Evolutionary conservation across 2,329 filamentous ascomycete species (phyloP), one percentile per base, ranked within the genome.

Genomic region (Niveomyces coronatus): DNA sequence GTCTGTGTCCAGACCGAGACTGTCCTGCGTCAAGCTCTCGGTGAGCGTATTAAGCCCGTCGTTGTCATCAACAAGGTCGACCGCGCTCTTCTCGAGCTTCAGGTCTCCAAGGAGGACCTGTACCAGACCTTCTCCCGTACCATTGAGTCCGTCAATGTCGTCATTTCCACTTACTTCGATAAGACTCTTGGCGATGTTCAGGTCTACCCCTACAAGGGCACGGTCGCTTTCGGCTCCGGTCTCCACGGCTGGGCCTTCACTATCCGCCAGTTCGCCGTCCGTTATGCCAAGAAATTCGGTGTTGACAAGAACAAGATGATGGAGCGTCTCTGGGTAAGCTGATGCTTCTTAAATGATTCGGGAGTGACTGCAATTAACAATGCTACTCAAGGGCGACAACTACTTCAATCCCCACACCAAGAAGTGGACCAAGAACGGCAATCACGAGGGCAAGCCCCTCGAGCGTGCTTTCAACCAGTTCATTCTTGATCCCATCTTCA

Each of bases 41-140:
- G 86, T 79, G 91, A 98, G 82, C 89, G 91, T 74, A 98, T 98
- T 71, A 96, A 96, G 84, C 91, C 91, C 60, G 89, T 98, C 61
- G 79, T 95, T 64, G 84, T 95, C 70, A 95, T 98, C 80, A 98
- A 98, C 87, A 98, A 98, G 84, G 91, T 98, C 68, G 91, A 98
- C 65, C 89, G 91, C 73, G 88, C 91, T 70, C 85, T 98, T 62
- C 87, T 98, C 65, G 91, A 98, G 74, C 81, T 98, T 49, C 91
- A 98, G 76, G 82, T 95, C 61, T 82, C 79, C 70, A 95, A 96
- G 82, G 91, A 98, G 74, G 91, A 98, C 63, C 74, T 98, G 53
- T 98, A 94, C 82, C 89, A 96, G 77, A 94, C 89, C 65, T 98
- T 98, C 83, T 88, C 86, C 49, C 85, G 89, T 82, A 94, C 91